Base-by-base conservation (phyloP, 176 grass and related monocot genomes). In the Cenchrus purpureus region DNA sequence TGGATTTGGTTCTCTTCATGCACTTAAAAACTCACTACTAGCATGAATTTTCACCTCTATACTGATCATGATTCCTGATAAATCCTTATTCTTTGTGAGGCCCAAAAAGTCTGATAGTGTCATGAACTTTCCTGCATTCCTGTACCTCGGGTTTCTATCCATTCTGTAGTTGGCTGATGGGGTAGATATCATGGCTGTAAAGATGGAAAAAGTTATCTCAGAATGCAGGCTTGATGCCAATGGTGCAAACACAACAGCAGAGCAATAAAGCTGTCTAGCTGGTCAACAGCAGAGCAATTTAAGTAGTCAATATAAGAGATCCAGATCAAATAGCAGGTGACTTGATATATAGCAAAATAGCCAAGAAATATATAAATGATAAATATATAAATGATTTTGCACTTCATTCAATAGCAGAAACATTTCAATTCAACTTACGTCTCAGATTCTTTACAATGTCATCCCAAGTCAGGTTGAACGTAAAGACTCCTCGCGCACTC, bases 391-490 rank as follows among this genome's bases (percentile, higher is more conserved):
- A 14, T 46, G 45, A 64, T 50, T 15, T 52, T 57, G 19, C 11
- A 4, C 74, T 71, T 62, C 42, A 28, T 76, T 51, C 42, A 40
- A 66, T 51, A 31, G 16, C 43, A 81, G 61, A 84, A 68, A 87
- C 34, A 85, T 72, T 69, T 73, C 14, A 66, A 44, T 51, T 78
- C 12, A 60, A 96, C 97, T 96, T 92, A 99, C 94, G 91, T 70
- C 57, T 82, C 77, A 96, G 79, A 43, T 81, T 91, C 44, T 87
- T 86, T 34, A 74, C 77, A 46, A 96, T 96, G 60, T 99, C 97
- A 84, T 84, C 76, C 94, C 90, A 99, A n/a, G 97, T 94, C 57
- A 99, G 84, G 85, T 99, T 96, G 82, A 94, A 99, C 72, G 91
- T 96, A 74, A 89, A 99, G 58, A 99, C 74, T 68, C 97, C 97